These are phyloP conservation scores for Aspergillus tamarii DNA, from an alignment of 2,329 filamentous ascomycete species.

Conservation along the genomic window DNA sequence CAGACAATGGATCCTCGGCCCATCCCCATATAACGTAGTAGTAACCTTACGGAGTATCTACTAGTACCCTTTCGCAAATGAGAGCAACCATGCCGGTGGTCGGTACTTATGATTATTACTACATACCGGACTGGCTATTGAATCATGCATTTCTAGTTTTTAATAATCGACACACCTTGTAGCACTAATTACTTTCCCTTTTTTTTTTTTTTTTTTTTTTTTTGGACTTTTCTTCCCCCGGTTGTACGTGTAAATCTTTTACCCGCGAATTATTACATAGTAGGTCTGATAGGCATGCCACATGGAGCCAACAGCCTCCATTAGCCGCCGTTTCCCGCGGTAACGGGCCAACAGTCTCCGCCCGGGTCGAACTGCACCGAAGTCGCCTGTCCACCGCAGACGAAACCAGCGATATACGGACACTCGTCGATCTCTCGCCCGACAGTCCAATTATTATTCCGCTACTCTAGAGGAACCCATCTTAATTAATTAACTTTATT, in stretches of 20 bases:
- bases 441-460: not conserved
- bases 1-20: not conserved
- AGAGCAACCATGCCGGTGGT: not conserved
- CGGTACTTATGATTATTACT: no score
- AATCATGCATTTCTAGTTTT: not conserved
- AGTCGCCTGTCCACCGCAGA: constrained; percentile 6
- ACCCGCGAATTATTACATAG: not conserved
- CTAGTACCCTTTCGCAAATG: not conserved
- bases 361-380: constrained; percentile 16
- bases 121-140: no score
- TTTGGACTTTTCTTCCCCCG: not conserved
- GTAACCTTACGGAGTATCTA: not conserved
- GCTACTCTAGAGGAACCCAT: not conserved
- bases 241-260: not conserved
- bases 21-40: not conserved
- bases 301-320: not conserved
- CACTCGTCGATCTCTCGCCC: not conserved
- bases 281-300: not conserved
- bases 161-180: no score
- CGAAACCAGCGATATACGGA: constrained; percentile 3
- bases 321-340: constrained; percentile 22
- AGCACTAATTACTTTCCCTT: not conserved
- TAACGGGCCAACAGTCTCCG: constrained; percentile 15
- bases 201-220: not conserved
- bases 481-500: not conserved